phyloP scores from a whole-genome alignment of 2,329 filamentous ascomycete species.

The Trichoderma sp. region DNA sequence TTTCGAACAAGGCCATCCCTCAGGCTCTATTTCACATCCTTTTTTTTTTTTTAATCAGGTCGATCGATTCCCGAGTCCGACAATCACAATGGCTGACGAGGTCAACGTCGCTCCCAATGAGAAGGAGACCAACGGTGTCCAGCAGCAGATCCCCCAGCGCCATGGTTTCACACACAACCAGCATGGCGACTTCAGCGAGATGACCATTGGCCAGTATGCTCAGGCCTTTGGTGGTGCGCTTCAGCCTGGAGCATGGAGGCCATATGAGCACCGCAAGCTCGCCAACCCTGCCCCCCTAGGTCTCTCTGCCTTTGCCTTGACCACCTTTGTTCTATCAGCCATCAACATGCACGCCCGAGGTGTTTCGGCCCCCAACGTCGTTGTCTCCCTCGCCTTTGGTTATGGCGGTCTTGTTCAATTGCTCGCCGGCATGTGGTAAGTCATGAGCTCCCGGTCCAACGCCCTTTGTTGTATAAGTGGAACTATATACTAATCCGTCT shows the following conservation, averaged over 20 bases:
- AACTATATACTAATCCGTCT: constrained; percentile 18
- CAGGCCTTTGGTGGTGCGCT: constrained; percentile 67
- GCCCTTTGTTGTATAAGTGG: background rate
- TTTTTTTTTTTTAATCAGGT: background rate
- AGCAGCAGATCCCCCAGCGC: constrained; percentile 13
- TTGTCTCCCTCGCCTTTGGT: constrained; percentile 65
- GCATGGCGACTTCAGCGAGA: constrained; percentile 28
- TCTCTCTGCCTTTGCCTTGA: constrained; percentile 75
- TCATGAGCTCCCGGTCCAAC: constrained; percentile 22
- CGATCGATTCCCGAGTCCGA: constrained; percentile 13
- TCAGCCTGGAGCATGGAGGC: constrained; percentile 65
- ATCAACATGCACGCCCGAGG: constrained; percentile 67
- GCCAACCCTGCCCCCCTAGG: constrained; percentile 78
- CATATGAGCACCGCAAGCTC: constrained; percentile 65
- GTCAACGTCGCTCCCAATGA: constrained; percentile 15
- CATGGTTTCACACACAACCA: constrained; percentile 22
- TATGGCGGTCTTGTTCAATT: constrained; percentile 79
- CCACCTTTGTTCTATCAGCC: constrained; percentile 73
- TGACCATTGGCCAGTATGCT: constrained; percentile 26
- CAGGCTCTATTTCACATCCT: background rate
- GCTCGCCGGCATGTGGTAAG: constrained; percentile 81
- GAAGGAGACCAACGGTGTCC: constrained; percentile 13
- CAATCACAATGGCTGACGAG: constrained; percentile 18
- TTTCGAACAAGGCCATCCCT: background rate
- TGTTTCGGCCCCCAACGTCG: constrained; percentile 60